phyloP scores from a whole-genome alignment of 179 eudicot species.

The Silene vulgaris region DNA sequence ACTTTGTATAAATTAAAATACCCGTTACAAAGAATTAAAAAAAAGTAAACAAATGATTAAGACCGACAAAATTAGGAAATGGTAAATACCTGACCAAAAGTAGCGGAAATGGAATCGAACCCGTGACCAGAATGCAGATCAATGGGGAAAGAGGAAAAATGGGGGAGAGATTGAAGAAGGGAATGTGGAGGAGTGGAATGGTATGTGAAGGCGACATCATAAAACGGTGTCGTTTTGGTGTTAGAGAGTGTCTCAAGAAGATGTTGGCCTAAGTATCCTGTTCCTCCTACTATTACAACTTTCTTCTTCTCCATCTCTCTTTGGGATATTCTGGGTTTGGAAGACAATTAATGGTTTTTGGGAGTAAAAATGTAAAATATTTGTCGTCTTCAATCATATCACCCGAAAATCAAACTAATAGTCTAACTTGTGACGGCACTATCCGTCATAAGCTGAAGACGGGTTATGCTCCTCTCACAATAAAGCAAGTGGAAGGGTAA shows the following conservation, averaged over 20 bases:
- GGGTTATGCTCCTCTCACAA: no score
- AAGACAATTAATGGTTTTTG: no score
- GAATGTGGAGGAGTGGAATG: constrained; percentile 54
- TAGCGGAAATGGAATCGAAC: constrained; percentile 43
- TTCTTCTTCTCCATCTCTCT: constrained; percentile 41
- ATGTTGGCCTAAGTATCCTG: constrained; percentile 87
- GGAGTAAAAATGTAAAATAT: no score
- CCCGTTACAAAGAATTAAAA: no score
- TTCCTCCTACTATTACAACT: constrained; percentile 69
- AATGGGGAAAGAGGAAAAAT: constrained; percentile 48
- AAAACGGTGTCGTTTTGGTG: constrained; percentile 18
- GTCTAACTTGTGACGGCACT: no score
- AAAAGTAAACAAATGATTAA: background rate
- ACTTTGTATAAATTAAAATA: no score
- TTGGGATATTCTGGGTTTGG: background rate
- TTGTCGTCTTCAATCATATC: no score
- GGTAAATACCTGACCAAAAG: constrained; percentile 62
- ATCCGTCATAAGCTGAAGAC: no score
- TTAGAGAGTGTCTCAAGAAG: constrained; percentile 38
- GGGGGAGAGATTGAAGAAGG: constrained; percentile 50
- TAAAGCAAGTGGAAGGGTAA: no score
- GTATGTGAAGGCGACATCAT: constrained; percentile 57
- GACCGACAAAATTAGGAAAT: background rate
- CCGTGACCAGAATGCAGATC: constrained; percentile 55
- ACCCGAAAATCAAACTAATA: no score